Conservation (phyloP, 768 basidiomycete species). For the Clavaria fumosa region DNA sequence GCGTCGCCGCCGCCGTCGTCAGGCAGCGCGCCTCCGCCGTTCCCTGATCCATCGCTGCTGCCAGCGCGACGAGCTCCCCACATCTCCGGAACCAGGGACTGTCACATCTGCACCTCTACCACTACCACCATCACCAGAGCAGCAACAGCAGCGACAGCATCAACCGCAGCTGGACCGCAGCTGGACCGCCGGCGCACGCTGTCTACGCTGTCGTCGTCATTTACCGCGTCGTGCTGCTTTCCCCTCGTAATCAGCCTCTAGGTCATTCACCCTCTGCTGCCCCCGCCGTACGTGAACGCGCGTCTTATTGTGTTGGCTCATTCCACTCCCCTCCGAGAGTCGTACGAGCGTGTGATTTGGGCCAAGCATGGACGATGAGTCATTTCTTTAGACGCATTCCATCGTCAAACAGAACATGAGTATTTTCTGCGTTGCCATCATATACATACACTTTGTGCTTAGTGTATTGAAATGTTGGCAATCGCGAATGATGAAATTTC, state of each 20-base stretch:
- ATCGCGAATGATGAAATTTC: neutral
- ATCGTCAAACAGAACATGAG: neutral
- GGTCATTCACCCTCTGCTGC: slow-evolving; percentile 53
- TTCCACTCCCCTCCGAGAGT: slow-evolving; percentile 52
- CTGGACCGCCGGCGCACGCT: slow-evolving; percentile 33
- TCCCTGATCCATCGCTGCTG: no score
- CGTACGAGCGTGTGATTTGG: slow-evolving; percentile 47
- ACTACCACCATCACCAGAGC: slow-evolving; percentile 25
- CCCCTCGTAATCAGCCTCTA: slow-evolving; percentile 46
- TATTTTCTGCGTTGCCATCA: neutral
- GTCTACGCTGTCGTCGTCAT: slow-evolving; percentile 29
- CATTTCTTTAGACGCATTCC: neutral
- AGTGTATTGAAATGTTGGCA: no score
- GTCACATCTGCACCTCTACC: slow-evolving; percentile 12
- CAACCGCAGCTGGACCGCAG: slow-evolving; percentile 40
- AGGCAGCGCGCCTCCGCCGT: no score
- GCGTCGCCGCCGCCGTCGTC: no score
- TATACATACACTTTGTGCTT: neutral
- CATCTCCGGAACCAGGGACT: no score
- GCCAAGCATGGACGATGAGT: slow-evolving; percentile 32
- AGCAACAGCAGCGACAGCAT: slow-evolving; percentile 39
- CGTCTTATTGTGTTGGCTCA: slow-evolving; percentile 55
- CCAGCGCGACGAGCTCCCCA: no score
- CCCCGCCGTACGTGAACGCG: slow-evolving; percentile 53
- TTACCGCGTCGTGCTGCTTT: slow-evolving; percentile 43